A percentile compares a stretch with the other conserved stretches of the same genome.
Conservation (phyloP, 495 filamentous ascomycete species). For the Tuber aestivum region DNA sequence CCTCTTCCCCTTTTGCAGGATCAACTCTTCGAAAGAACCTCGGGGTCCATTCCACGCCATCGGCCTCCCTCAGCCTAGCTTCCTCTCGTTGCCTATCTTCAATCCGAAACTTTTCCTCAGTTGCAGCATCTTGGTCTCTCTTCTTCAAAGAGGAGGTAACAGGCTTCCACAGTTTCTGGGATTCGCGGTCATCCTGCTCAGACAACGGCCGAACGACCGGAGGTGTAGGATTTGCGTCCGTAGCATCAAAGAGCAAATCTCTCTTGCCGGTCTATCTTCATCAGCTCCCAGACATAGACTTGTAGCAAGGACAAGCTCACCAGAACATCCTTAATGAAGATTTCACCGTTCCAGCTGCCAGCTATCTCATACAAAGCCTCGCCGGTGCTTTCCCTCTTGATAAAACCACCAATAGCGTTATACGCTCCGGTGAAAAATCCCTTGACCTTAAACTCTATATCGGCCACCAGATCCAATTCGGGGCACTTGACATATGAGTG, state of each 20-base stretch:
- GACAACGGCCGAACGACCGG: conserved; percentile 69
- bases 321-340: conserved; percentile 75
- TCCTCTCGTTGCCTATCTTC: conserved; percentile 88
- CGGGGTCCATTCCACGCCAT: conserved; percentile 85
- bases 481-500: conserved; percentile 92
- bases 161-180: conserved; percentile 74
- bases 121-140: conserved; percentile 80
- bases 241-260: conserved; percentile 83
- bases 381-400: conserved; percentile 82
- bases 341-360: conserved; percentile 89
- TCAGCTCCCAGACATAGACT: conserved; percentile 8
- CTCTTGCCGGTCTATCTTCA: conserved; percentile 69
- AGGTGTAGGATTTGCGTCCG: conserved; percentile 64
- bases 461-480: conserved; percentile 75
- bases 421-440: conserved; percentile 96
- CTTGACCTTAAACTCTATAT: conserved; percentile 98
- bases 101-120: conserved; percentile 89
- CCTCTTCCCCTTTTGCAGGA: conserved; percentile 71
- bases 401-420: conserved; percentile 87
- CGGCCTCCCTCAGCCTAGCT: conserved; percentile 69
- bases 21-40: conserved; percentile 71
- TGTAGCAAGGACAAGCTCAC: conserved; percentile 49
- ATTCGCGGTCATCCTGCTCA: conserved; percentile 88
- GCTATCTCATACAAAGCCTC: conserved; percentile 83
- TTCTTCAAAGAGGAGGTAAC: conserved; percentile 74